A percentile compares a stretch with the other conserved stretches of the same genome.
phyloP scores from a whole-genome alignment of 75 land plant species.

The Selaginella moellendorffii region DNA sequence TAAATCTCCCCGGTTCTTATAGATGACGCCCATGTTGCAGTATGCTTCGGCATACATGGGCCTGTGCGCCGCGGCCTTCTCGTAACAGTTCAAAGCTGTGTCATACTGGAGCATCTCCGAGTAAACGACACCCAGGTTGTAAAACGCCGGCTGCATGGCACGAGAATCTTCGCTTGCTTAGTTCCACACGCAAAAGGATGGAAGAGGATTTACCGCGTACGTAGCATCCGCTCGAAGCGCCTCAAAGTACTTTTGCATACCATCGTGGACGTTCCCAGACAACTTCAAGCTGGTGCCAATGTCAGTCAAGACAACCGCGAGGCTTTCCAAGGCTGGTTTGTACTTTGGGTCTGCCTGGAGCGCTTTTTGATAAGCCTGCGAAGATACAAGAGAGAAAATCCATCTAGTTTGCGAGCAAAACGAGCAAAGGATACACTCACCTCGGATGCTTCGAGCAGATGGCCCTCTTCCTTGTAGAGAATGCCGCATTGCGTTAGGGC shows the following conservation, averaged over 20 bases:
- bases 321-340: conserved; percentile 85
- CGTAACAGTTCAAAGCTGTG: conserved; percentile 74
- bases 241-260: conserved; percentile 86
- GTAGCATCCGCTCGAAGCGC: conserved; percentile 71
- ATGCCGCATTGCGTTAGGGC: conserved; percentile 91
- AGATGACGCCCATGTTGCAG: conserved; percentile 98
- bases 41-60: conserved; percentile 99
- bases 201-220: conserved; percentile 99
- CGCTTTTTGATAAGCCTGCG: conserved; percentile 89
- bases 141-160: conserved; percentile 98
- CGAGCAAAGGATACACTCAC: too few relatives aligned
- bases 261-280: conserved; percentile 88
- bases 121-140: conserved; percentile 96
- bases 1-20: conserved; percentile 87
- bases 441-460: conserved; percentile 81
- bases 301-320: conserved; percentile 88
- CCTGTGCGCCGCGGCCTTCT: conserved; percentile 85
- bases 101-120: conserved; percentile 99
- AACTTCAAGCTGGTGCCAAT: conserved; percentile 94
- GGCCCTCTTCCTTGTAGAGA: conserved; percentile 87
- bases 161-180: too few relatives aligned
- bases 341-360: conserved; percentile 58
- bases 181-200: too few relatives aligned
- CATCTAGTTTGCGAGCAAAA: too few relatives aligned
- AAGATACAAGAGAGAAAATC: too few relatives aligned